Evolutionary conservation across 2,329 filamentous ascomycete genomes (phyloP).

Genomic region (Hymenoscyphus occultus): DNA sequence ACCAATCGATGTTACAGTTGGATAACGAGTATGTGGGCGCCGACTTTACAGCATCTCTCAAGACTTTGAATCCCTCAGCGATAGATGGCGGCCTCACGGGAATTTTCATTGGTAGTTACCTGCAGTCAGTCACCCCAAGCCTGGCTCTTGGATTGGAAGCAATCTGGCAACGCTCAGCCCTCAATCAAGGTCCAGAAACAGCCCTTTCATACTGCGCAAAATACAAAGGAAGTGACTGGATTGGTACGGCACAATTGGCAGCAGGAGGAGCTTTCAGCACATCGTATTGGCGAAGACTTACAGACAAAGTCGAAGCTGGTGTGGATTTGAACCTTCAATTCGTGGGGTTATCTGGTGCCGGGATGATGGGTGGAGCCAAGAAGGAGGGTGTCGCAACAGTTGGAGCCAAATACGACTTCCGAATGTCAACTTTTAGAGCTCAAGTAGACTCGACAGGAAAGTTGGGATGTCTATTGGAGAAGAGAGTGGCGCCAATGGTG

Average conservation of each 20-base stretch:
- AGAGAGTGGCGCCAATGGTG: slow-evolving; percentile 89
- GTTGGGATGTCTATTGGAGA: slow-evolving; percentile 88
- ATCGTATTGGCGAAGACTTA: slow-evolving; percentile 90
- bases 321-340: slow-evolving; percentile 91
- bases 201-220: slow-evolving; percentile 84
- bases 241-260: slow-evolving; percentile 78
- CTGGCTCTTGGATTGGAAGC: slow-evolving; percentile 87
- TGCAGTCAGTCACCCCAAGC: slow-evolving; percentile 86
- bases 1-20: slow-evolving; percentile 85
- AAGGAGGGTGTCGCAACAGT: slow-evolving; percentile 90
- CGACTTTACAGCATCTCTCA: slow-evolving; percentile 91
- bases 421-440: slow-evolving; percentile 89
- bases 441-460: slow-evolving; percentile 96
- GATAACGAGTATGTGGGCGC: slow-evolving; percentile 93
- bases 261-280: slow-evolving; percentile 84
- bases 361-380: slow-evolving; percentile 72
- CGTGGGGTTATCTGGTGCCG: slow-evolving; percentile 57
- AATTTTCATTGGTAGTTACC: slow-evolving; percentile 92
- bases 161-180: slow-evolving; percentile 85
- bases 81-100: slow-evolving; percentile 91
- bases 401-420: slow-evolving; percentile 97
- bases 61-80: slow-evolving; percentile 91
- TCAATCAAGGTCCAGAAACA: slow-evolving; percentile 85
- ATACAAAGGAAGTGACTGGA: slow-evolving; percentile 91
- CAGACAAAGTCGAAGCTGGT: slow-evolving; percentile 93